These are phyloP conservation scores for Pezicula carpinea DNA, from an alignment of 2,329 filamentous ascomycete species.

Conservation along the genomic window DNA sequence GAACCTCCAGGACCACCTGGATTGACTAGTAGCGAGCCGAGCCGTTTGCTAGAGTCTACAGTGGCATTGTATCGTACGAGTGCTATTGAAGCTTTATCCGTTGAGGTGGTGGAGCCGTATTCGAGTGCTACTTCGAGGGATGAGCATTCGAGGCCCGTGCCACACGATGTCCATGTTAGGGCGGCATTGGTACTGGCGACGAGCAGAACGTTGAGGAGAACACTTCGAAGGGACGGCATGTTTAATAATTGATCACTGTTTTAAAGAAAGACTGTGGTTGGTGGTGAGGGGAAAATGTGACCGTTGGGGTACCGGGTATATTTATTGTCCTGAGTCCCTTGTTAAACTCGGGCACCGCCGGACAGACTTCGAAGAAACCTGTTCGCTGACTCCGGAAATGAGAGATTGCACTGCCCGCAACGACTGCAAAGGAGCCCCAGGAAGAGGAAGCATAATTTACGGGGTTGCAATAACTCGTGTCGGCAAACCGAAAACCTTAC, in stretches of 20 bases:
- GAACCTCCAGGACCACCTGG: slow-evolving; percentile 9
- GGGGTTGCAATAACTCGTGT: no score
- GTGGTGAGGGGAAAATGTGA: no score
- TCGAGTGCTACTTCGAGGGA: slow-evolving; percentile 1
- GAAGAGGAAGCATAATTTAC: no score
- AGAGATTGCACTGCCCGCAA: no score
- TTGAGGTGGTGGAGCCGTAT: slow-evolving; percentile 1
- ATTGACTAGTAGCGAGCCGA: slow-evolving; percentile 3
- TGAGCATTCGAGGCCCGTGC: not conserved
- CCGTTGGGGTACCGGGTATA: no score
- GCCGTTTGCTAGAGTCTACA: not conserved
- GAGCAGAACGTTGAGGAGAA: not conserved
- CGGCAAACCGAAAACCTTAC: no score
- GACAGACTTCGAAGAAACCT: no score
- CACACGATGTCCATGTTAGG: not conserved
- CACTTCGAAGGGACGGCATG: not conserved
- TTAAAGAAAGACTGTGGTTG: no score
- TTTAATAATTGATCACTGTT: not conserved
- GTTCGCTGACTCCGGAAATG: no score
- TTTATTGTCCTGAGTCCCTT: no score
- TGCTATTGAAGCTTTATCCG: not conserved
- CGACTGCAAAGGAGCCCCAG: no score
- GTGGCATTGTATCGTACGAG: not conserved
- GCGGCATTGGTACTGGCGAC: not conserved
- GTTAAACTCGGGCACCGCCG: no score